phyloP scores from a whole-genome alignment of 2,329 filamentous ascomycete species.

The Cladorrhinum sp. region DNA sequence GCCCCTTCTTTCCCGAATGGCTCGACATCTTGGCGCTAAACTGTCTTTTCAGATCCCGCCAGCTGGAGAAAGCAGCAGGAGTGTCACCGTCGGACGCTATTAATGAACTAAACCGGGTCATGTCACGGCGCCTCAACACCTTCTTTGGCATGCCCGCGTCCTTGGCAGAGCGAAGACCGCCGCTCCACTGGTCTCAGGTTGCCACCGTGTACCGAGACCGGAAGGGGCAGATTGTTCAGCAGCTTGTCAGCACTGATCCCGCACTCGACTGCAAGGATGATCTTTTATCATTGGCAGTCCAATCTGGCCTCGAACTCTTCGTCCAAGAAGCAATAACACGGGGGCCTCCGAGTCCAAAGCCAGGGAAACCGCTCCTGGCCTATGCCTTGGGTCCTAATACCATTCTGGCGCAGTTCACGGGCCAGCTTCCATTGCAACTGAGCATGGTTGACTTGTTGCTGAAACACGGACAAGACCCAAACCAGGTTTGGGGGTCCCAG shows the following conservation, averaged over 20 bases:
- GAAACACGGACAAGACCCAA: neutral
- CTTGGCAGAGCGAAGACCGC: no score
- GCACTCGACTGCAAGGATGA: neutral
- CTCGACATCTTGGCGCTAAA: neutral
- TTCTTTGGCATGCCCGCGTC: neutral
- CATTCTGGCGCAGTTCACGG: neutral
- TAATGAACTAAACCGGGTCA: neutral
- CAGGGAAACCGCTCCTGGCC: no score
- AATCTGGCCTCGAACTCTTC: neutral
- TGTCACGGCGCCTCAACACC: neutral
- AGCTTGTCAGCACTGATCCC: no score
- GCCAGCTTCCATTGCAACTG: neutral
- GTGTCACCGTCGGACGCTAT: neutral
- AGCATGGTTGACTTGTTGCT: neutral
- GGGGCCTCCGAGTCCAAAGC: neutral
- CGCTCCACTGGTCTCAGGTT: neutral
- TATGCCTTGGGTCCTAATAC: neutral
- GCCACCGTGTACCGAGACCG: neutral
- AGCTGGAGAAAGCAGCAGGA: neutral
- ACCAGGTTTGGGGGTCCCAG: neutral
- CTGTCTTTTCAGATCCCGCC: neutral
- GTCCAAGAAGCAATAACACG: neutral
- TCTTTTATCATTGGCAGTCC: neutral
- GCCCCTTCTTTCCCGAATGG: neutral
- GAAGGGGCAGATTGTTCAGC: no score